These are phyloP conservation scores for Gynostemma pentaphyllum DNA, from an alignment of 306 rosid genomes.

Conservation along the genomic window DNA sequence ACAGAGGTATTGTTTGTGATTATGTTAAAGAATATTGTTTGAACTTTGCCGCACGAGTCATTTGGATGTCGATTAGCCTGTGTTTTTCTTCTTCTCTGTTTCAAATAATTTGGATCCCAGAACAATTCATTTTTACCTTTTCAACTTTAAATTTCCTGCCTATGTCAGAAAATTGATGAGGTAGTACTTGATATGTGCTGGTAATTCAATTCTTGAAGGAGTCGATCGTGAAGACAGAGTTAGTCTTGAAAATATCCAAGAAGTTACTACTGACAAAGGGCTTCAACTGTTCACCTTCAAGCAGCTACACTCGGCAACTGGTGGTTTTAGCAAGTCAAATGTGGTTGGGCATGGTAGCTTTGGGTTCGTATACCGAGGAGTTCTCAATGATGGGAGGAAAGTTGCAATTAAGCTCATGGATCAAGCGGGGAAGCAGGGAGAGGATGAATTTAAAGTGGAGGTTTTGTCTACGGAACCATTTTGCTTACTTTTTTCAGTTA, in stretches of 20 bases:
- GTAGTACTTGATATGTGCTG: constrained; percentile 17
- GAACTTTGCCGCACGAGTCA: not conserved
- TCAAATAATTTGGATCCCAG: not conserved
- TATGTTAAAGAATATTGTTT: not conserved
- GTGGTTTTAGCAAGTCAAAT: constrained; percentile 82
- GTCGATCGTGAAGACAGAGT: constrained; percentile 29
- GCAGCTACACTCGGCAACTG: constrained; percentile 86
- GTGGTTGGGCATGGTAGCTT: constrained; percentile 88
- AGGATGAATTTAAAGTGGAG: constrained; percentile 84
- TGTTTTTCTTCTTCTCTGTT: not conserved
- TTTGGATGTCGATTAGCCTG: not conserved
- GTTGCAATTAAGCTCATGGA: constrained; percentile 88
- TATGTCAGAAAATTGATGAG: constrained; percentile 14
- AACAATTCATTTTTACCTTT: not conserved
- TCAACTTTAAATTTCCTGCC: constrained; percentile 5
- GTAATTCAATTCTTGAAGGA: constrained; percentile 35
- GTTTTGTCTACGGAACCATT: constrained; percentile 25
- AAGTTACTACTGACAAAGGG: constrained; percentile 48
- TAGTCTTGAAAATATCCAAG: constrained; percentile 45
- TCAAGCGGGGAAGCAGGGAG: constrained; percentile 86
- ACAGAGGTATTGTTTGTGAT: not conserved
- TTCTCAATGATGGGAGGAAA: constrained; percentile 69
- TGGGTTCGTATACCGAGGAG: constrained; percentile 81
- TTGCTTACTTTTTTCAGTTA: not conserved
- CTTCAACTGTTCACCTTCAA: constrained; percentile 72